Percentiles rank a stretch among this genome's conserved stretches.
Evolutionary conservation across 2,329 filamentous ascomycete genomes (phyloP).

Genomic region (Emergomyces africanus): DNA sequence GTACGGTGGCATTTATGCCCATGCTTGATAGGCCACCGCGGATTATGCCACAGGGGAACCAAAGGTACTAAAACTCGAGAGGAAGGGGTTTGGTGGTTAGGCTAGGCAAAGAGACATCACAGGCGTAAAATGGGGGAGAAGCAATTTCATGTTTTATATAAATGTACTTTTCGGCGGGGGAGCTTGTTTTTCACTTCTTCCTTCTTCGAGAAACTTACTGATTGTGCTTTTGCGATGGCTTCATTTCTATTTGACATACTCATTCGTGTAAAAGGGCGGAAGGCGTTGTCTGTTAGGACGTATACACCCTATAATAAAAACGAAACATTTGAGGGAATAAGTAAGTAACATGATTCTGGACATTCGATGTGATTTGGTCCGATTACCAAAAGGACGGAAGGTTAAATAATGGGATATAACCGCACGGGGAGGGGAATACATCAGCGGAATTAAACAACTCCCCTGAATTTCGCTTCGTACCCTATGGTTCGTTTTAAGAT

Average conservation of each 20-base stretch:
- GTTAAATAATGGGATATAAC: background rate
- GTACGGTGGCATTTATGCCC: constrained; percentile 81
- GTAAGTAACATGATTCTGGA: background rate
- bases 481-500: constrained; percentile 94
- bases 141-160: background rate
- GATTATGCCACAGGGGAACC: constrained; percentile 89
- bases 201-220: constrained; percentile 41
- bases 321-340: background rate
- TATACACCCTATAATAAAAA: constrained; percentile 63
- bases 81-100: background rate
- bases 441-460: background rate
- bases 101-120: background rate
- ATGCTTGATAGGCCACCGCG: constrained; percentile 83
- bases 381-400: background rate
- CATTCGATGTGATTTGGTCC: background rate
- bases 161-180: too few species aligned
- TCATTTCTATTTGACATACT: constrained; percentile 65
- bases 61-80: constrained; percentile 60
- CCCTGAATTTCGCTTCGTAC: constrained; percentile 35
- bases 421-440: background rate
- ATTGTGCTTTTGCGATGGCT: constrained; percentile 61
- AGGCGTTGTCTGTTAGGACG: constrained; percentile 84
- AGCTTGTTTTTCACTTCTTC: too few species aligned
- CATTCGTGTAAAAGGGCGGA: constrained; percentile 82
- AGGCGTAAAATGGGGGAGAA: background rate